Conservation (phyloP, 2,329 filamentous ascomycete species). For the Fusarium anguioides region DNA sequence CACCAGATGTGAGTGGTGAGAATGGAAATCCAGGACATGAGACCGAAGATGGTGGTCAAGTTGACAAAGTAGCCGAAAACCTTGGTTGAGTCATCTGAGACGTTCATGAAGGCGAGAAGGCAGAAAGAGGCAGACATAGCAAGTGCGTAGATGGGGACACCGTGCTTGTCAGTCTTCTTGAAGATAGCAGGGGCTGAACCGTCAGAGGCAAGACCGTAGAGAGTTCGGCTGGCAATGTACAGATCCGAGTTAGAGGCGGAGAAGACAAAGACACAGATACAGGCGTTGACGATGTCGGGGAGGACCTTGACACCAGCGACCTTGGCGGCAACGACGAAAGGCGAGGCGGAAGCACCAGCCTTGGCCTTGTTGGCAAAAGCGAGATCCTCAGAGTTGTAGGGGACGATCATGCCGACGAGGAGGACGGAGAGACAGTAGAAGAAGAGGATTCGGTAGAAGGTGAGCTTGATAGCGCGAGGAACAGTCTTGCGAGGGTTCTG, state of each 20-base stretch:
- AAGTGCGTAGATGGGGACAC: constrained; percentile 76
- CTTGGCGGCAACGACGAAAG: constrained; percentile 79
- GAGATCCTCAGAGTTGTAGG: constrained; percentile 73
- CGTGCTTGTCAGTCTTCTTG: constrained; percentile 75
- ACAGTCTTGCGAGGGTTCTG: constrained; percentile 83
- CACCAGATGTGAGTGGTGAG: constrained; percentile 76
- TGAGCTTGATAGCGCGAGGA: constrained; percentile 81
- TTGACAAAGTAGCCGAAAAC: constrained; percentile 76
- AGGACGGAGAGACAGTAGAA: constrained; percentile 83
- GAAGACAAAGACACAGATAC: constrained; percentile 81
- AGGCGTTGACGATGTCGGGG: constrained; percentile 77
- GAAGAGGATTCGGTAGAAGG: constrained; percentile 83
- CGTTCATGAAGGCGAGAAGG: constrained; percentile 76
- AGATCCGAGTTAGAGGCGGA: constrained; percentile 81
- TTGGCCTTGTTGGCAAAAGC: constrained; percentile 63
- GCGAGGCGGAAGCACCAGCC: constrained; percentile 62
- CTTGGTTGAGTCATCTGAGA: constrained; percentile 64
- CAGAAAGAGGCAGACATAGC: constrained; percentile 69
- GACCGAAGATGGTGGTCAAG: constrained; percentile 73
- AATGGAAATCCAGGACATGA: constrained; percentile 75
- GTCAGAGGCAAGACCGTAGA: constrained; percentile 78
- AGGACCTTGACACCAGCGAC: constrained; percentile 71
- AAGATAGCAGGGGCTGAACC: constrained; percentile 79
- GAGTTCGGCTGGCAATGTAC: constrained; percentile 78
- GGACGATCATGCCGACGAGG: constrained; percentile 80